phyloP scores from a whole-genome alignment of 2,329 filamentous ascomycete genomes.

The Daldinia sp. region DNA sequence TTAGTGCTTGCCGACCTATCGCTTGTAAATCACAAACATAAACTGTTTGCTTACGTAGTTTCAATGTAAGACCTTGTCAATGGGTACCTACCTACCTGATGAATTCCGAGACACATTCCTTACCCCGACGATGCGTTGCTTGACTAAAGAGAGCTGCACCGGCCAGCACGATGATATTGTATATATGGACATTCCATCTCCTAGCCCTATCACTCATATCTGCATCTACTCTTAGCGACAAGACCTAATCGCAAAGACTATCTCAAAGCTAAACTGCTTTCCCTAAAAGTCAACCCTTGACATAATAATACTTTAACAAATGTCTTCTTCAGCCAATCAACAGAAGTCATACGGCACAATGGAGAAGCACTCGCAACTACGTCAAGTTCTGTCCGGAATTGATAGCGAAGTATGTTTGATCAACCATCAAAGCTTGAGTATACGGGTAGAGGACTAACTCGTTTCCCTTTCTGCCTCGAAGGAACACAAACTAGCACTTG shows the following conservation, averaged over 20 bases:
- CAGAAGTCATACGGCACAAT: neutral
- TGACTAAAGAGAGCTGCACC: neutral
- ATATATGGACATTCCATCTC: neutral
- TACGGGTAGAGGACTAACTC: neutral
- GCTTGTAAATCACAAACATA: neutral
- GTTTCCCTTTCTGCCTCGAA: neutral
- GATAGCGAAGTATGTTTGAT: neutral
- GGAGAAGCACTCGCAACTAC: neutral
- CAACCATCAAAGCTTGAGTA: neutral
- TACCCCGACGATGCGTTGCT: neutral
- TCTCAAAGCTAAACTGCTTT: neutral
- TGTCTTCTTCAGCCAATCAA: neutral
- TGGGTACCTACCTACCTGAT: neutral
- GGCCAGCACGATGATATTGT: neutral
- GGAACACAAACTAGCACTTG: conserved; percentile 4
- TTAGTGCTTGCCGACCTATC: neutral
- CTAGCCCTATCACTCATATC: neutral
- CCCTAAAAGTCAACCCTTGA: neutral
- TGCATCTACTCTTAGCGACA: neutral
- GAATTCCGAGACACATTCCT: conserved; percentile 4
- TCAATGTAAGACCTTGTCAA: neutral
- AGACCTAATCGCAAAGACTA: neutral
- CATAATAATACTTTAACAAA: neutral
- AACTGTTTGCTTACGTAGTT: neutral
- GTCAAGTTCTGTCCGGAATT: conserved; percentile 2